These are phyloP conservation scores for Lyophyllum atratum DNA, from an alignment of 768 basidiomycete genomes.

Conservation along the genomic window DNA sequence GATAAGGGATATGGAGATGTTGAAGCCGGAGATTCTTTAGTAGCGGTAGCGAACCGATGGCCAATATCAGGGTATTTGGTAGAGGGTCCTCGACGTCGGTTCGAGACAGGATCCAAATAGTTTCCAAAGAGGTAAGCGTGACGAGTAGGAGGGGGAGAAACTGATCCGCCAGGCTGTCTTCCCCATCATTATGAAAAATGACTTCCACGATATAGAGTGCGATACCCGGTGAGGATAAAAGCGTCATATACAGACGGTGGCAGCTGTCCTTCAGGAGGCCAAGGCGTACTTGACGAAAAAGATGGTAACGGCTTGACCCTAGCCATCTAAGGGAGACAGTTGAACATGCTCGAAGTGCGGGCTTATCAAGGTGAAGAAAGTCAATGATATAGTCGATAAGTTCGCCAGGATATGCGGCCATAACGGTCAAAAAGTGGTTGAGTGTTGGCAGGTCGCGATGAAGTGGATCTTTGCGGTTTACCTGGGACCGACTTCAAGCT, in stretches of 20 bases:
- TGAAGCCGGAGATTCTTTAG: neutral
- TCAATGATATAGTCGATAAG: neutral
- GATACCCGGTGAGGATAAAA: neutral
- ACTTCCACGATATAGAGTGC: neutral
- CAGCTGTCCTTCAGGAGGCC: neutral
- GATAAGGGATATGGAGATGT: too few relatives aligned
- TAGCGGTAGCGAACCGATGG: neutral
- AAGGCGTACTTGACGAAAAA: constrained; percentile 24
- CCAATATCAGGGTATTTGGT: neutral
- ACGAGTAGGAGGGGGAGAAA: neutral
- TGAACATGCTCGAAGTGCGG: constrained; percentile 21
- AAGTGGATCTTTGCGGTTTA: too few relatives aligned
- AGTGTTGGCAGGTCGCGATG: too few relatives aligned
- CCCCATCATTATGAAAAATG: neutral
- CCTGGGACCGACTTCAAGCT: too few relatives aligned
- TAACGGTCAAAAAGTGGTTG: too few relatives aligned
- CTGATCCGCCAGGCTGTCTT: neutral
- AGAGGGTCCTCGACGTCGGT: neutral
- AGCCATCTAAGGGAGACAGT: constrained; percentile 29
- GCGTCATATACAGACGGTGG: neutral
- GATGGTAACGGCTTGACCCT: constrained; percentile 23
- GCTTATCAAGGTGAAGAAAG: neutral
- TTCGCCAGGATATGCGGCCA: neutral
- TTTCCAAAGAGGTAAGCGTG: neutral
- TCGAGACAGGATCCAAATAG: neutral